Conservation (phyloP, 768 basidiomycete species). For the Mycena sanguinolenta region DNA sequence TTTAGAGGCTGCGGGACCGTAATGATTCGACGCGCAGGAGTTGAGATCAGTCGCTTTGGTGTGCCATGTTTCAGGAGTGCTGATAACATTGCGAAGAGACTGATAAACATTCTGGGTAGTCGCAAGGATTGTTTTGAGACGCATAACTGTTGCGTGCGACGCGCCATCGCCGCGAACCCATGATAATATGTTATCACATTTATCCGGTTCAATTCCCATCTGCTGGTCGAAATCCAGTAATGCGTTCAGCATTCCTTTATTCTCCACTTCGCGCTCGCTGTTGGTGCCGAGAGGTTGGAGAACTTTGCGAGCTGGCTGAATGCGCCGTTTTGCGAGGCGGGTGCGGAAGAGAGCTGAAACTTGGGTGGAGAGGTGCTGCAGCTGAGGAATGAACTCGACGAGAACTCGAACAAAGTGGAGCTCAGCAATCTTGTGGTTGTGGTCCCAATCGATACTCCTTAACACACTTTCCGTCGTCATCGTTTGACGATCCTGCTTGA, state of each 20-base stretch:
- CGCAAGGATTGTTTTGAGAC: not conserved
- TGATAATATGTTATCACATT: not conserved
- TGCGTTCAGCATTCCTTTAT: not conserved
- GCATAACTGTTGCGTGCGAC: not conserved
- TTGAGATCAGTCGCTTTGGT: conserved; percentile 37
- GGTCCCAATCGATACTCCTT: not conserved
- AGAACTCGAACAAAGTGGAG: not conserved
- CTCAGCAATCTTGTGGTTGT: not conserved
- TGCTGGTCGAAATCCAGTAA: not conserved
- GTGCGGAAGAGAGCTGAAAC: not conserved
- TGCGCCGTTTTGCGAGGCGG: not conserved
- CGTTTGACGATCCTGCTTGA: not conserved
- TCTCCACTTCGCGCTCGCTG: not conserved
- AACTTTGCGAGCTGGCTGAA: not conserved
- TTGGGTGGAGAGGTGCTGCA: not conserved
- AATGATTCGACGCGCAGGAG: conserved; percentile 34
- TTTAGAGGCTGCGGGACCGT: conserved; percentile 33
- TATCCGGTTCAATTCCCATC: not conserved
- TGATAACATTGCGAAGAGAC: conserved; percentile 34
- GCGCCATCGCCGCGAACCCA: not conserved
- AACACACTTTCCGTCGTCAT: not conserved
- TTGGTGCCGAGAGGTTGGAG: not conserved
- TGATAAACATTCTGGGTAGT: not conserved
- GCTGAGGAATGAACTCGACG: not conserved
- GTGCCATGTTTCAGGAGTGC: conserved; percentile 38